Base-by-base conservation (phyloP, 2,329 filamentous ascomycete species). In the Cladosporium velox region DNA sequence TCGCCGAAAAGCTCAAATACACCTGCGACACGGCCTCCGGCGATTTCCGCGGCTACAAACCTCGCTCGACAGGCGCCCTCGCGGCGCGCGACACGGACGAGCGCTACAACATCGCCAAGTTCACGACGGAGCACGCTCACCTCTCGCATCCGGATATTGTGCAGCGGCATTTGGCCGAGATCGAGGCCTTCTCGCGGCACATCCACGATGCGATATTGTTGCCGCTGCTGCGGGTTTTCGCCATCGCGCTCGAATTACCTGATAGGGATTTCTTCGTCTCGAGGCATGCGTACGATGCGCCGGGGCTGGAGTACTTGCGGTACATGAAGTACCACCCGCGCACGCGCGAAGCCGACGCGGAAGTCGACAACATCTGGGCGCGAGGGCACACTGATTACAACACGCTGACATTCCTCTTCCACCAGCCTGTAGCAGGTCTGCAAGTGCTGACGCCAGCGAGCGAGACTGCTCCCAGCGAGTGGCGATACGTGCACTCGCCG, bases 31-130 rank as follows among this genome's bases (percentile, higher is more conserved):
- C 71, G 18, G 70, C 70, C 32, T 65, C 66, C 14, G 72, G 70
- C 15, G 70, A 73, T 30, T 74, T 38, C 12, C 11, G n/a, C 21
- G 62, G 62, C 51, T 58, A 73, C 55, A 69, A 71, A 14, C 71
- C 70, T 4, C 66, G 71, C 30, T 69, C 70, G 8, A 69, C 64
- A 55, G 70, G 70, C 49, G 70, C 2, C 65, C 71, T 34, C 70
- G 70, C 0, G 68, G 71, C 15, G 51, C 72, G 32, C 65, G 85
- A 88, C 70, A 87, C 87, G 67, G 79, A 86, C 44, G 83, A 88
- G 70, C 82, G 87, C 1, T 88, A 84, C 78, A 87, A 88, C 71
- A 82, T 87, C 11, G 83, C 84, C 62, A 88, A 88, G 68, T 72
- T 87, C 52, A 63, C 44, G 2, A 18, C 47, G 0, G 59, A 63